Evolutionary conservation across 1,139 yeast species (phyloP), one percentile per base, ranked within the genome.

Genomic region (Kodamaea sp.): DNA sequence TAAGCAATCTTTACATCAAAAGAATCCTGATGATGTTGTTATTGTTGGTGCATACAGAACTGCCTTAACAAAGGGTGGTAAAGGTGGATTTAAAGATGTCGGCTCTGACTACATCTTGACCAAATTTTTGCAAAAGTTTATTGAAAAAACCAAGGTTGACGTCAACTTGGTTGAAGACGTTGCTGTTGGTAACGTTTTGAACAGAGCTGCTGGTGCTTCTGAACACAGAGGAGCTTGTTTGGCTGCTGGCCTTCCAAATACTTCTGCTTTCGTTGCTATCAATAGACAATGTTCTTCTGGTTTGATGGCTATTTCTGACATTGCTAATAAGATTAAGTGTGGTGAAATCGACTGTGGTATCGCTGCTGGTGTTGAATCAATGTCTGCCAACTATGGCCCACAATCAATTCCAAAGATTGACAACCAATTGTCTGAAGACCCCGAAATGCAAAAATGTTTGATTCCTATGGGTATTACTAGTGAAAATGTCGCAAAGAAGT

Each of bases 241-340:
- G 52, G 70, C 75, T 37, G 73, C 75, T 23, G 76, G 76, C 48
- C 64, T 71, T 44, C 77, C 77, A 45, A 57, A 69, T 57, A 65
- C 81, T 7, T 74, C 83, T 25, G 90, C 95, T 9, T 86, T 90
- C 52, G 69, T 81, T 52, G 92, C 96, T 24, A 56, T 90, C 50
- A 90, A 90, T 73, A 81, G 97, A 67, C 96, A 88, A 65, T 90
- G 97, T 65, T 87, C 96, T 7, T 86, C 96, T 2, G 97, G 97
- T 34, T 73, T 90, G 53, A 85, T 89, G 76, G 95, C 96, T 20
- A 79, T 89, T 32, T 83, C 86, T 52, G 94, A 85, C 59, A 78
- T 90, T 56, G 96, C 96, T 54, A 86, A 84, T 69, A 86, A 87
- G 70, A 90, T 90, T 60, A 70, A 73, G 52, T 69, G 78, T 45